Percentiles rank a stretch among this genome's conserved stretches.
Evolutionary conservation across 2,329 filamentous ascomycete genomes (phyloP).

Genomic region (Aspergillus candidus): DNA sequence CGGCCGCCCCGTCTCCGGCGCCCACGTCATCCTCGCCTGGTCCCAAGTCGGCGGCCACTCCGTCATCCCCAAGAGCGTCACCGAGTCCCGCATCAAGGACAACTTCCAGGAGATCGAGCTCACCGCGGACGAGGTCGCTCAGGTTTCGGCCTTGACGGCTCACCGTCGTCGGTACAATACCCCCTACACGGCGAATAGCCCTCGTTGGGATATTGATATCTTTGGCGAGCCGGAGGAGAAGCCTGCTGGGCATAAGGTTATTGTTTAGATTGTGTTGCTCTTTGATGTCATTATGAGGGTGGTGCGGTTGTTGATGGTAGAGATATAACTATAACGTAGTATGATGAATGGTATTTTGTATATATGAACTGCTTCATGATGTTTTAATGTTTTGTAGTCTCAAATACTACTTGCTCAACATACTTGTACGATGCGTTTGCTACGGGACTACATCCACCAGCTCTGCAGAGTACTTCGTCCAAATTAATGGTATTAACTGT

Average conservation of each 20-base stretch:
- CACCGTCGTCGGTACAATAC: conserved; percentile 33
- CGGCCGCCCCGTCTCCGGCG: conserved; percentile 28
- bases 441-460: too few relatives aligned
- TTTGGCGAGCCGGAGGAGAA: conserved; percentile 52
- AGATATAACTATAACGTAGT: too few relatives aligned
- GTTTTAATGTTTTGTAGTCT: too few relatives aligned
- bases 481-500: too few relatives aligned
- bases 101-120: conserved; percentile 41
- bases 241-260: conserved; percentile 44
- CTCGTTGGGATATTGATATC: conserved; percentile 53
- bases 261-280: conserved; percentile 21
- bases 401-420: too few relatives aligned
- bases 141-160: conserved; percentile 29
- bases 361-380: too few relatives aligned
- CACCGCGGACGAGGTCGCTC: conserved; percentile 31
- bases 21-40: conserved; percentile 38
- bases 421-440: too few relatives aligned
- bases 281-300: too few relatives aligned
- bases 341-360: too few relatives aligned
- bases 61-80: conserved; percentile 41
- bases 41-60: conserved; percentile 36
- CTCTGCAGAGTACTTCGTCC: too few relatives aligned
- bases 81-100: conserved; percentile 36
- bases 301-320: too few relatives aligned
- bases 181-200: conserved; percentile 37